Conservation (phyloP, 805 yeast genomes). For the Tetrapisispora pingtungensis region DNA sequence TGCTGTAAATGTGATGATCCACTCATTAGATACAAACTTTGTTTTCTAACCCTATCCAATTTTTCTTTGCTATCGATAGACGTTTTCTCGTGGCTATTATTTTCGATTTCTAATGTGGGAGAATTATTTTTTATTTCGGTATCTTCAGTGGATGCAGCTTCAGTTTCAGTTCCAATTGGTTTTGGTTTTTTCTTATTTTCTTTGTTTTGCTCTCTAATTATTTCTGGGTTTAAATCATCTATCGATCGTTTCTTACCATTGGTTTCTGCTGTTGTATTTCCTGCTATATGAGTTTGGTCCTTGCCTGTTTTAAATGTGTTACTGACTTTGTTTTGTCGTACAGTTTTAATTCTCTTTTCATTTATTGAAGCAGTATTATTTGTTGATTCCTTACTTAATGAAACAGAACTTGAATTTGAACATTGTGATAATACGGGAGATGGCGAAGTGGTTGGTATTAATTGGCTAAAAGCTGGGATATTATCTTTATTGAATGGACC, state of each 20-base stretch:
- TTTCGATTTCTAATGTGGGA: not conserved
- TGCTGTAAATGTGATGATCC: not conserved
- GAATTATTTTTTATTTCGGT: not conserved
- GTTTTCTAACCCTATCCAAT: conserved; percentile 3
- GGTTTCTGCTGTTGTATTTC: not conserved
- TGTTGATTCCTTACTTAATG: not conserved
- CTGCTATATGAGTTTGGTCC: not conserved
- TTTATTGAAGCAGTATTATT: not conserved
- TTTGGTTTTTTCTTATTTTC: not conserved
- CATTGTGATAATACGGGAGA: not conserved
- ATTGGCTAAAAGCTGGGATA: conserved; percentile 14
- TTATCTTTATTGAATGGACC: conserved; percentile 29
- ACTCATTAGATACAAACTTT: not conserved
- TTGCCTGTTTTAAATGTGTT: not conserved
- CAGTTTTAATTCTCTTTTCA: not conserved
- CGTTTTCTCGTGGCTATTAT: not conserved
- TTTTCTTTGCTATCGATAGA: not conserved
- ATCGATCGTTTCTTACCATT: not conserved
- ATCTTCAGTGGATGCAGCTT: not conserved
- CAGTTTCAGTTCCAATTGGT: not conserved
- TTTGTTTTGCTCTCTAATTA: not conserved
- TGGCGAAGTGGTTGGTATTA: not conserved
- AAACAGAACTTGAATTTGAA: not conserved
- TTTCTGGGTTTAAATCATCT: not conserved
- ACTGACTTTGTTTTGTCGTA: not conserved